Percentiles rank a stretch among this genome's conserved stretches.
Evolutionary conservation across 2,329 filamentous ascomycete species (phyloP).

Genomic region (Trichophyton benhamiae): DNA sequence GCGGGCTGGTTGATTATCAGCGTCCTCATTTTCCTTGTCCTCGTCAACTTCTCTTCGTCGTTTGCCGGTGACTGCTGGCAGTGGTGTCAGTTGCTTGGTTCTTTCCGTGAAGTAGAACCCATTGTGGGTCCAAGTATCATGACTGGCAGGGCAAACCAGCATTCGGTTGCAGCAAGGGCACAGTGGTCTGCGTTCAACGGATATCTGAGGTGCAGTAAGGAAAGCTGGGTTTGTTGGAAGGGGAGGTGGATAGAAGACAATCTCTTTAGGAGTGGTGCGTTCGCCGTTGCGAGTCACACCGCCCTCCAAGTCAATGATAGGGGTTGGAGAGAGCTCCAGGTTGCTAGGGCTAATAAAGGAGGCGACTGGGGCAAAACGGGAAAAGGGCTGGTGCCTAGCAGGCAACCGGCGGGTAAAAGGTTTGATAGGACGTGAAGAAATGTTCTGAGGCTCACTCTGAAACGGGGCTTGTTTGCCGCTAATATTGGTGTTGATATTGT

Average conservation of each 20-base stretch:
- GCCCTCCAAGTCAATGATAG: not conserved
- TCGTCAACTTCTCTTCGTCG: not conserved
- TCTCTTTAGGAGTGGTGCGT: not conserved
- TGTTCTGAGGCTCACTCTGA: constrained; percentile 5
- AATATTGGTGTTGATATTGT: not conserved
- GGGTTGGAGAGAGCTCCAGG: not conserved
- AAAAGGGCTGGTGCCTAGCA: not conserved
- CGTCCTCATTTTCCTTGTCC: not conserved
- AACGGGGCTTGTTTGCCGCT: not conserved
- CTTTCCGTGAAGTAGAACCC: not conserved
- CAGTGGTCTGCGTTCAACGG: not conserved
- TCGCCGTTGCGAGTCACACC: constrained; percentile 1
- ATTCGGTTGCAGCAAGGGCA: constrained; percentile 10
- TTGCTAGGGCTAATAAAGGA: constrained; percentile 2
- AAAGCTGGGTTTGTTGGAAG: not conserved
- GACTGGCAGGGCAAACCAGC: constrained; percentile 10
- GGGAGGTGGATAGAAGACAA: not conserved
- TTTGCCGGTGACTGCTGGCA: constrained; percentile 5
- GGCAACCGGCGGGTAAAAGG: not conserved
- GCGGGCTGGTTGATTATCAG: not conserved
- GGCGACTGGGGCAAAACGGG: not conserved
- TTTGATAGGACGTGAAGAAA: not conserved
- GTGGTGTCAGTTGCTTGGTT: constrained; percentile 10
- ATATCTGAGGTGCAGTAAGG: not conserved
- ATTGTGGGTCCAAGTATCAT: constrained; percentile 6